phyloP scores from a whole-genome alignment of 345 rosid species.

The Boechera divaricarpa region DNA sequence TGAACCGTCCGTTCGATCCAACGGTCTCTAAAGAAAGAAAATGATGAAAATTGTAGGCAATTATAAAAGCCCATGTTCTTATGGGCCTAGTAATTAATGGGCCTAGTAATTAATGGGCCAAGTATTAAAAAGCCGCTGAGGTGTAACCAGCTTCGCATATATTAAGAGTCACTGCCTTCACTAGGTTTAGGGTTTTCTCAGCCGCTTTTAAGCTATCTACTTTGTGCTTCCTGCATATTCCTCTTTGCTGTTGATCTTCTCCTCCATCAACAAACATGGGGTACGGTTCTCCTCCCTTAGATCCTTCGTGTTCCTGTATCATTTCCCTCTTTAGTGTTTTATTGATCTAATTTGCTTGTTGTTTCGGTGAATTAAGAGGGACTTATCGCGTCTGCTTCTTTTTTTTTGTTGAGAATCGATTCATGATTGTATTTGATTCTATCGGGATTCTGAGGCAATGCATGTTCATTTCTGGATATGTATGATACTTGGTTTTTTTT shows the following conservation, averaged over 20 bases:
- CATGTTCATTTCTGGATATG: not conserved
- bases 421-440: not conserved
- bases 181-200: conserved; percentile 40
- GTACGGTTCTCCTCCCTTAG: conserved; percentile 25
- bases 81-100: conserved; percentile 11
- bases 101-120: conserved; percentile 20
- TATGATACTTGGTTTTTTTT: not conserved
- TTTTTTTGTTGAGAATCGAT: not conserved
- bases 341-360: not conserved
- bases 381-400: not conserved
- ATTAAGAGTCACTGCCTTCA: conserved; percentile 8
- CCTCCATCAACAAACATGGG: conserved; percentile 44
- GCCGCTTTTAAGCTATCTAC: conserved; percentile 31
- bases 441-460: not conserved
- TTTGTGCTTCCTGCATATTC: not conserved
- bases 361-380: not conserved
- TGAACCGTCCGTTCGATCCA: not conserved
- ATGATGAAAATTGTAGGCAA: not conserved
- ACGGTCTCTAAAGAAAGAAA: not conserved
- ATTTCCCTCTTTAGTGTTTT: not conserved
- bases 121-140: not conserved
- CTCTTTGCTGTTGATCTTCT: conserved; percentile 25
- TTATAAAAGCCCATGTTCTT: not conserved
- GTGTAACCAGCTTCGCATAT: conserved; percentile 6
- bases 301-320: conserved; percentile 4